These are phyloP conservation scores for Epichloe uncinata DNA, from an alignment of 2,329 filamentous ascomycete genomes.

Conservation along the genomic window DNA sequence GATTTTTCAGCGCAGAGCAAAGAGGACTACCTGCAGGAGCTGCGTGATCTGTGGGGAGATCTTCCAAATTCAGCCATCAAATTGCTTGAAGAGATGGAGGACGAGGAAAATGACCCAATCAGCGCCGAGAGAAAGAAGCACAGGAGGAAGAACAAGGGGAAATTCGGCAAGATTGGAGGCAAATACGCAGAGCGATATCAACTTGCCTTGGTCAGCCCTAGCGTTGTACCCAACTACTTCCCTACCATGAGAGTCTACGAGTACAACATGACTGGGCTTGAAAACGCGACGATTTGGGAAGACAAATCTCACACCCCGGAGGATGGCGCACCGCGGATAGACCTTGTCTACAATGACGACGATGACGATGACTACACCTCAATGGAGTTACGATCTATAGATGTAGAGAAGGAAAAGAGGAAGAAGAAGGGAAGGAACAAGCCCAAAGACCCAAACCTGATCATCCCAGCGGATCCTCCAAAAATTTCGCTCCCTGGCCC, in stretches of 20 bases:
- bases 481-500: conserved; percentile 66
- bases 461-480: conserved; percentile 58
- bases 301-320: conserved; percentile 15
- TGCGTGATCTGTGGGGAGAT: conserved; percentile 65
- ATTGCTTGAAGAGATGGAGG: conserved; percentile 7
- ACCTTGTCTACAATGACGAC: not conserved
- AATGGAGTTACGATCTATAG: conserved; percentile 17
- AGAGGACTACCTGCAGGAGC: conserved; percentile 58
- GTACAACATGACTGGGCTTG: conserved; percentile 78
- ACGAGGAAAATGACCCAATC: conserved; percentile 8
- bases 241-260: conserved; percentile 83
- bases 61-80: conserved; percentile 43
- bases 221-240: conserved; percentile 85
- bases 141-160: conserved; percentile 33
- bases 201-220: conserved; percentile 67
- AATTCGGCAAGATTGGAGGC: conserved; percentile 56
- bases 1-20: conserved; percentile 50
- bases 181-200: conserved; percentile 77
- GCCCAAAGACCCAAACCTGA: conserved; percentile 45
- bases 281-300: conserved; percentile 36
- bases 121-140: conserved; percentile 15
- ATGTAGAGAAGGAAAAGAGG: conserved; percentile 16
- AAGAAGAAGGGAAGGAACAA: conserved; percentile 33
- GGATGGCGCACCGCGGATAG: not conserved
- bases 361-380: conserved; percentile 13